A percentile compares a stretch with the other conserved stretches of the same genome.
phyloP scores from a whole-genome alignment of 2,329 filamentous ascomycete genomes.

The Colletotrichum musicola region DNA sequence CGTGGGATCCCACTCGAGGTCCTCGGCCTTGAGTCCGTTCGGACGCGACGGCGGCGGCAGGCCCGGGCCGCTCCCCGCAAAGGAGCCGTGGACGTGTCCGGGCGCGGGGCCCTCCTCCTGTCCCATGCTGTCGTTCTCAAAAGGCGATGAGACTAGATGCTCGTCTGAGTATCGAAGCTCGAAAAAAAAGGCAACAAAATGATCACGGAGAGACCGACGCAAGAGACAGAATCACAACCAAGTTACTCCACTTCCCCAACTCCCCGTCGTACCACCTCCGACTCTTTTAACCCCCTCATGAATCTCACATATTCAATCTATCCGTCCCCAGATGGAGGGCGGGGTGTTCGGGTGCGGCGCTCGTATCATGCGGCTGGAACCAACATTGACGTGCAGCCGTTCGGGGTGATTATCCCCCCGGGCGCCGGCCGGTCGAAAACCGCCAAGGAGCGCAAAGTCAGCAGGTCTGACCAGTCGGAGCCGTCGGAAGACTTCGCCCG shows the following conservation, averaged over 20 bases:
- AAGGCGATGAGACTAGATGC: too few relatives aligned
- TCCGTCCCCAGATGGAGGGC: neutral
- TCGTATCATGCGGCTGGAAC: too few relatives aligned
- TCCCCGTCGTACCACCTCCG: neutral
- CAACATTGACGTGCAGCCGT: neutral
- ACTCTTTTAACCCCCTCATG: neutral
- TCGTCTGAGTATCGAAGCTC: neutral
- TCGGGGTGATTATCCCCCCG: conserved; percentile 15
- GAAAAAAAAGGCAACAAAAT: neutral
- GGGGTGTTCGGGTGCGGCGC: neutral
- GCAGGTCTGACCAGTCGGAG: too few relatives aligned
- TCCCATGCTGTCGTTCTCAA: neutral
- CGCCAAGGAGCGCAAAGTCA: too few relatives aligned
- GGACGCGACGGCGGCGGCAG: neutral
- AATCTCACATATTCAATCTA: neutral
- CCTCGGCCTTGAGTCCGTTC: neutral
- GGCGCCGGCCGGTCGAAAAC: conserved; percentile 2
- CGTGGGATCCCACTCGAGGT: conserved; percentile 3
- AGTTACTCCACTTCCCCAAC: neutral
- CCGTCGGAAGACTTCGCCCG: too few relatives aligned
- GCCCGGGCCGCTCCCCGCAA: neutral
- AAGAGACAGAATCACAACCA: too few relatives aligned
- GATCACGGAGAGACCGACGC: too few relatives aligned
- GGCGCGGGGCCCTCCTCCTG: neutral
- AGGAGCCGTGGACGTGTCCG: neutral